phyloP scores from a whole-genome alignment of 139 green algal genomes.

The Tetradesmus obliquus region DNA sequence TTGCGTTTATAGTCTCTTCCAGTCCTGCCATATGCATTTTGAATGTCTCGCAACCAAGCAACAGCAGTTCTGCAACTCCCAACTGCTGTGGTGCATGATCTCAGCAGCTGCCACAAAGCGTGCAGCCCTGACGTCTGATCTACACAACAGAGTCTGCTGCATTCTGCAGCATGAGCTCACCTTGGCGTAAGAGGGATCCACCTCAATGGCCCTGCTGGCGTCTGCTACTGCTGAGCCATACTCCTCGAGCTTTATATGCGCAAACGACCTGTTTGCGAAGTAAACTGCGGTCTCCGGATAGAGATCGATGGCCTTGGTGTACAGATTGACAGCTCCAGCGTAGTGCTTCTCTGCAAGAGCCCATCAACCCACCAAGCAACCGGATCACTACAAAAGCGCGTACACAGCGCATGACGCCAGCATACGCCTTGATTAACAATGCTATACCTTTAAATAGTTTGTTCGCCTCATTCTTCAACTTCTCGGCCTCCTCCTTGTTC shows the following conservation, averaged over 20 bases:
- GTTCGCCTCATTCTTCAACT: slow-evolving; percentile 44
- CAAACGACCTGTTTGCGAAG: slow-evolving; percentile 91
- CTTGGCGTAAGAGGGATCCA: slow-evolving; percentile 92
- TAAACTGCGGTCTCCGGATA: slow-evolving; percentile 78
- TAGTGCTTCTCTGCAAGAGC: slow-evolving; percentile 87
- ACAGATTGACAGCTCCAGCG: slow-evolving; percentile 80
- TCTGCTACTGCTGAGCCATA: slow-evolving; percentile 94
- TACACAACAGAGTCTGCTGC: background rate
- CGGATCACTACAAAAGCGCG: background rate
- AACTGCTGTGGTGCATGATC: background rate
- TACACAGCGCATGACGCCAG: background rate
- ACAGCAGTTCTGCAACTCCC: background rate
- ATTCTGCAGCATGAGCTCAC: slow-evolving; percentile 44
- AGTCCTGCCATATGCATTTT: too few relatives aligned
- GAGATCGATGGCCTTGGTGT: slow-evolving; percentile 86
- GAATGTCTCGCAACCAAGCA: background rate
- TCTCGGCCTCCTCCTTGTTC: slow-evolving; percentile 35
- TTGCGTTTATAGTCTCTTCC: too few relatives aligned
- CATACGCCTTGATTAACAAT: background rate
- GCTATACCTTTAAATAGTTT: slow-evolving; percentile 46
- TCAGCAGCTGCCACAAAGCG: background rate
- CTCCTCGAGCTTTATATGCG: slow-evolving; percentile 90
- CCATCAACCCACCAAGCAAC: background rate
- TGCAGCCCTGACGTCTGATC: background rate
- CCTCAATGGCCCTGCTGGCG: slow-evolving; percentile 85